A percentile compares a stretch with the other conserved stretches of the same genome.
These are phyloP conservation scores for Aspergillus sp. DNA, from an alignment of 2,329 filamentous ascomycete species.

Conservation along the genomic window DNA sequence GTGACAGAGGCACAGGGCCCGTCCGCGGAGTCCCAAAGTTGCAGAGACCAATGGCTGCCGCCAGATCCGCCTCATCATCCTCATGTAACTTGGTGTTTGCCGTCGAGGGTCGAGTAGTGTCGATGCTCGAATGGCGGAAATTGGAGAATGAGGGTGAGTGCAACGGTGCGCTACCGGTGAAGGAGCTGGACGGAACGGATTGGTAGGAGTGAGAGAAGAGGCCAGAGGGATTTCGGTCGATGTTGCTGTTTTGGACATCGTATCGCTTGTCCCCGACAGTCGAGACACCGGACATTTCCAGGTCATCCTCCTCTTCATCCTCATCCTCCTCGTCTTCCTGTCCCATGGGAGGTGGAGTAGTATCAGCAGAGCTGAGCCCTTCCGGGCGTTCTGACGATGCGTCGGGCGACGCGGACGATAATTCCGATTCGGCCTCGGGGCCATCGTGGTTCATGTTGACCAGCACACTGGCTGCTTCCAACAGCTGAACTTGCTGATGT, in stretches of 20 bases:
- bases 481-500: slow-evolving; percentile 95
- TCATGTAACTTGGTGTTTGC: slow-evolving; percentile 67
- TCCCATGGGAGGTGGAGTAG: slow-evolving; percentile 75
- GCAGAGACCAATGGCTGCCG: slow-evolving; percentile 80
- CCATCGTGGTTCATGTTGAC: slow-evolving; percentile 74
- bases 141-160: slow-evolving; percentile 44
- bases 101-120: slow-evolving; percentile 62
- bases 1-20: slow-evolving; percentile 53
- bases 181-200: slow-evolving; percentile 53
- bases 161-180: slow-evolving; percentile 47
- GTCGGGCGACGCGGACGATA: slow-evolving; percentile 71
- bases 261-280: slow-evolving; percentile 50
- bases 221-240: slow-evolving; percentile 24
- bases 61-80: slow-evolving; percentile 78
- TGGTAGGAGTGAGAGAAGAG: slow-evolving; percentile 71
- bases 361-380: slow-evolving; percentile 77
- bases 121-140: slow-evolving; percentile 65
- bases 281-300: slow-evolving; percentile 41
- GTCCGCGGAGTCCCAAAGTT: slow-evolving; percentile 76
- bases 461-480: slow-evolving; percentile 93
- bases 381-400: slow-evolving; percentile 70
- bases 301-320: slow-evolving; percentile 41
- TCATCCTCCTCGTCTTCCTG: slow-evolving; percentile 43
- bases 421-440: slow-evolving; percentile 63
- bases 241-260: slow-evolving; percentile 32